Conservation (phyloP, 2,329 filamentous ascomycete species). For the Alternaria metachromatica region DNA sequence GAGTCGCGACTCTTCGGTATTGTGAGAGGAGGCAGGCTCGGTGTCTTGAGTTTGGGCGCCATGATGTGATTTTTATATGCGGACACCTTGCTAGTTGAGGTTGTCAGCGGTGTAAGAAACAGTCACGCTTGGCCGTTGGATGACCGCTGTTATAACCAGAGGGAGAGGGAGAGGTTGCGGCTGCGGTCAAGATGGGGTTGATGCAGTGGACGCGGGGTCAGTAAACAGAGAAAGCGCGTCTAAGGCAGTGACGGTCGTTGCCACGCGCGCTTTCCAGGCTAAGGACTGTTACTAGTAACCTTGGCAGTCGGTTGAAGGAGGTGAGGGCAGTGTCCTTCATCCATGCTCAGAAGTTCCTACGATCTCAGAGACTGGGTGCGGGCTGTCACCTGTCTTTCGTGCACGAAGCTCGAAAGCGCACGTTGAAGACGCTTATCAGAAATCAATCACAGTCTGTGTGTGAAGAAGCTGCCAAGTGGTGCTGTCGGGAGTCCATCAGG, state of each 20-base stretch:
- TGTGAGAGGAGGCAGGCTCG: conserved; percentile 1
- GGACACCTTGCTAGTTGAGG: neutral
- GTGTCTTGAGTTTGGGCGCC: neutral
- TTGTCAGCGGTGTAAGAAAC: conserved; percentile 5
- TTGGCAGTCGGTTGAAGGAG: conserved; percentile 13
- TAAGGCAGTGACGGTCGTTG: conserved; percentile 1
- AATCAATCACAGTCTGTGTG: neutral
- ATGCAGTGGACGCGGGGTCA: neutral
- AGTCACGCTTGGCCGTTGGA: conserved; percentile 1
- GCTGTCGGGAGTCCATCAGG: neutral
- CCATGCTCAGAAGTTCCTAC: neutral
- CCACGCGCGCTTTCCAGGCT: conserved; percentile 7
- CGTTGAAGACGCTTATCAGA: neutral
- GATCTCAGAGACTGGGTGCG: neutral
- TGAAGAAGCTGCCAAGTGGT: neutral
- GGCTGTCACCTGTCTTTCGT: neutral
- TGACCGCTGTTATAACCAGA: conserved; percentile 4
- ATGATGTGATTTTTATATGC: neutral
- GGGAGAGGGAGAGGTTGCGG: conserved; percentile 9
- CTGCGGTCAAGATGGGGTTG: neutral
- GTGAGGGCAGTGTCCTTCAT: neutral
- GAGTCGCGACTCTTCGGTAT: neutral
- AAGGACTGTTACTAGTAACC: neutral
- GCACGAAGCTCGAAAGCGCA: neutral
- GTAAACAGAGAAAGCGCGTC: neutral